phyloP scores from a whole-genome alignment of 768 basidiomycete genomes.

The Amanita muscaria region DNA sequence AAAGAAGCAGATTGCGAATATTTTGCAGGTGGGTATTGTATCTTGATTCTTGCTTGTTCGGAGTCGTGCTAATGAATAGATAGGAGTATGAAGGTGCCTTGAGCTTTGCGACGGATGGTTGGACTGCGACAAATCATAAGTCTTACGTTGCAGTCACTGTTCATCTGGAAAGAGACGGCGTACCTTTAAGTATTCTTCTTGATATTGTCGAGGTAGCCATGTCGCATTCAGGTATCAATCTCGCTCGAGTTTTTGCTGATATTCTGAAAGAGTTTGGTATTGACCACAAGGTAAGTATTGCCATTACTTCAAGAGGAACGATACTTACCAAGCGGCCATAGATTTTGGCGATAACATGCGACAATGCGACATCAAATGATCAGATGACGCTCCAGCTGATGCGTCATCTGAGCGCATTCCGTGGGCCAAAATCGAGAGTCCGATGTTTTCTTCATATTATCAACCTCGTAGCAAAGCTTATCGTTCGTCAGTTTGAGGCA shows the following conservation, averaged over 20 bases:
- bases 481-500: too few relatives aligned
- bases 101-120: neutral
- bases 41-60: too few relatives aligned
- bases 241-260: neutral
- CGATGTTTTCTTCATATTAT: too few relatives aligned
- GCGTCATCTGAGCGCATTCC: too few relatives aligned
- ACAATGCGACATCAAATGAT: neutral
- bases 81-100: neutral
- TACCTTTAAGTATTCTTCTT: neutral
- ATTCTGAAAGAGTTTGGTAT: neutral
- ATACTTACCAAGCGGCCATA: too few relatives aligned
- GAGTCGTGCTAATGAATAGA: too few relatives aligned
- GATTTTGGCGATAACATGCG: neutral
- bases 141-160: slow-evolving; percentile 7
- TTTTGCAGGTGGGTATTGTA: too few relatives aligned
- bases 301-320: too few relatives aligned
- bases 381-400: too few relatives aligned
- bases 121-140: neutral
- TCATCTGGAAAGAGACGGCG: neutral
- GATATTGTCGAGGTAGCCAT: neutral
- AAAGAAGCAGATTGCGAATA: too few relatives aligned
- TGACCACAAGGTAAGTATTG: neutral
- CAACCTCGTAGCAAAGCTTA: too few relatives aligned
- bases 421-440: too few relatives aligned
- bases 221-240: neutral